Evolutionary conservation across 805 yeast genomes (phyloP).

Genomic region (Hanseniaspora vineae): DNA sequence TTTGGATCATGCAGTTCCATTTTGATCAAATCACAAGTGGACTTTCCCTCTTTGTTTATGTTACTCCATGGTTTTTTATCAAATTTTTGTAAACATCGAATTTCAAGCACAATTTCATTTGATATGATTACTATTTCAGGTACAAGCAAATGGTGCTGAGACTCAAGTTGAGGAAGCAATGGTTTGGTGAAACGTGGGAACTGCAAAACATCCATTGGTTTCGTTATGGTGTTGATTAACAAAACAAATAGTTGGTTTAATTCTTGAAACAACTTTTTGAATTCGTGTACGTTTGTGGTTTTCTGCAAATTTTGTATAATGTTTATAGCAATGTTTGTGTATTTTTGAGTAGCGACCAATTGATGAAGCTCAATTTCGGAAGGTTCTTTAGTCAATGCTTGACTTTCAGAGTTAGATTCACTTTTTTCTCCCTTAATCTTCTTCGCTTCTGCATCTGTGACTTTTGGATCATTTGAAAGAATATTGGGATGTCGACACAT

Average conservation of each 20-base stretch:
- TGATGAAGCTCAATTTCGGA: constrained; percentile 25
- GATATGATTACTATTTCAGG: constrained; percentile 48
- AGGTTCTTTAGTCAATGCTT: too few relatives aligned
- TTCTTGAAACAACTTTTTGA: constrained; percentile 12
- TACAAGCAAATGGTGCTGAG: constrained; percentile 27
- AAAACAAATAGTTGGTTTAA: constrained; percentile 12
- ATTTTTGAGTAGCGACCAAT: constrained; percentile 22
- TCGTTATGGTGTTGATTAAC: constrained; percentile 25
- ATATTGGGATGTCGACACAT: constrained; percentile 9
- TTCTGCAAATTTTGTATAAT: constrained; percentile 32
- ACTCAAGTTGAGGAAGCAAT: background rate
- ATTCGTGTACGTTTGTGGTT: constrained; percentile 25
- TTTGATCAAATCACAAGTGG: constrained; percentile 46
- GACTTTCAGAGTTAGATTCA: too few relatives aligned
- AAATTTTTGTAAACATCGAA: constrained; percentile 37
- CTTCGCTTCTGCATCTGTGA: too few relatives aligned
- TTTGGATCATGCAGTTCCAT: constrained; percentile 39
- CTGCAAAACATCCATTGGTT: constrained; percentile 39
- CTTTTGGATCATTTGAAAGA: too few relatives aligned
- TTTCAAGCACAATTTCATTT: constrained; percentile 50
- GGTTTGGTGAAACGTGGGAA: constrained; percentile 31
- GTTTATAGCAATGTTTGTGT: constrained; percentile 9
- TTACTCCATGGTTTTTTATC: constrained; percentile 52
- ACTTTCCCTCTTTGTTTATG: constrained; percentile 33
- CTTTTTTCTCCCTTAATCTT: too few relatives aligned